Percentiles rank a stretch among this genome's conserved stretches.
Conservation (phyloP, 2,329 filamentous ascomycete genomes). For the Colletotrichum theobromicola region DNA sequence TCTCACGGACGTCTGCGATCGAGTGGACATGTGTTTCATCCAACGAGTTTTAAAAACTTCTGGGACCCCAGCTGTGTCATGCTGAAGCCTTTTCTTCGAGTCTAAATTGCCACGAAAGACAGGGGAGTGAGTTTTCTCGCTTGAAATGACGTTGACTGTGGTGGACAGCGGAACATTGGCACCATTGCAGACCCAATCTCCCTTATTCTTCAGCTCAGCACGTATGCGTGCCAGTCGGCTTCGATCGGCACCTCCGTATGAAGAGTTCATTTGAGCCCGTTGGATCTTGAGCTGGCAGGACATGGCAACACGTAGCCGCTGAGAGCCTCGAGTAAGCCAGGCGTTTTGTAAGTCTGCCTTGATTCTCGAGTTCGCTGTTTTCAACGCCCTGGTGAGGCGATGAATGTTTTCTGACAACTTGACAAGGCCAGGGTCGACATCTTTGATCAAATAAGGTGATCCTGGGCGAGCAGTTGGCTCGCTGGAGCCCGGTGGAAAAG, state of each 20-base stretch:
- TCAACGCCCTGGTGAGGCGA: neutral
- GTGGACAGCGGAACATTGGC: neutral
- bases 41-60: neutral
- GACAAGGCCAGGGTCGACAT: neutral
- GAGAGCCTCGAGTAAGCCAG: neutral
- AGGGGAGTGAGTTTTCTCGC: neutral
- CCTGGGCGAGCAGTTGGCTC: neutral
- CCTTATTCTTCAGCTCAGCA: neutral
- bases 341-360: neutral
- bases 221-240: neutral
- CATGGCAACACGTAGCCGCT: neutral
- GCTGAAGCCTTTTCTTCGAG: neutral
- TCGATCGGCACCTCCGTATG: neutral
- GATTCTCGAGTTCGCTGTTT: neutral
- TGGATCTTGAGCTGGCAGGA: neutral
- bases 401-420: neutral
- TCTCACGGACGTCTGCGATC: neutral
- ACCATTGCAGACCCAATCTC: neutral
- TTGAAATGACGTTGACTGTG: neutral
- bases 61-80: neutral
- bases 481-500: neutral
- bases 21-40: neutral
- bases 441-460: neutral
- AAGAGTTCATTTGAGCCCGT: neutral
- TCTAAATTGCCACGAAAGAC: neutral